A percentile compares a stretch with the other conserved stretches of the same genome.
phyloP scores from a whole-genome alignment of 768 basidiomycete genomes.

The Gelatoporia subvermispora region DNA sequence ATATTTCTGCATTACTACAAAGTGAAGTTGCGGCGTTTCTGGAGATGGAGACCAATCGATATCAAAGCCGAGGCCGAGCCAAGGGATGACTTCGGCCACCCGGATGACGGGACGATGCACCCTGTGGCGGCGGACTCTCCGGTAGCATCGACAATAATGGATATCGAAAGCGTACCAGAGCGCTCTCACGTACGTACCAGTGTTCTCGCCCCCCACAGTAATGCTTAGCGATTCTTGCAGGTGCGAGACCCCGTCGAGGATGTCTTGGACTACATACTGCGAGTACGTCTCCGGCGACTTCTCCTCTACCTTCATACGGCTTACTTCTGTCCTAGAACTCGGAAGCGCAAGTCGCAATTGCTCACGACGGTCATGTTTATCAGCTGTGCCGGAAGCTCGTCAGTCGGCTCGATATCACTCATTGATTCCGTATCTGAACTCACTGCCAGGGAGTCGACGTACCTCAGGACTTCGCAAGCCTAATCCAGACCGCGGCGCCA shows the following conservation, averaged over 20 bases:
- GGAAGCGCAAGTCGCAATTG: constrained; percentile 12
- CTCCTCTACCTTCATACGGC: too few relatives aligned
- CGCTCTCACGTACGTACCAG: too few relatives aligned
- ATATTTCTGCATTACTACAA: neutral
- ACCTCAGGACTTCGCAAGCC: constrained; percentile 2
- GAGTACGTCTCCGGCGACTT: neutral
- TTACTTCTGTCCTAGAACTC: neutral
- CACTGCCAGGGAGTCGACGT: constrained; percentile 1
- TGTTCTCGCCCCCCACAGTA: too few relatives aligned
- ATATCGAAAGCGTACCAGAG: too few relatives aligned
- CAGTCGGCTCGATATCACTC: neutral
- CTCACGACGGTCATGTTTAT: constrained; percentile 4
- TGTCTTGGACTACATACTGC: constrained; percentile 17
- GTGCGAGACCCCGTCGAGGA: constrained; percentile 11
- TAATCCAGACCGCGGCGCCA: constrained; percentile 1
- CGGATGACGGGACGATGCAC: too few relatives aligned
- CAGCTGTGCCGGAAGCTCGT: constrained; percentile 2
- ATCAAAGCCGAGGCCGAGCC: too few relatives aligned
- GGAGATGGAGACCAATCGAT: neutral
- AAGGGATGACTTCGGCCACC: too few relatives aligned
- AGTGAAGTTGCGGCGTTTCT: neutral
- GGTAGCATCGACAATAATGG: too few relatives aligned
- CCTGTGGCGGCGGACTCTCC: too few relatives aligned
- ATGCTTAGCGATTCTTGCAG: neutral
- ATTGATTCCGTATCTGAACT: neutral